Conservation (phyloP, 169 alveolate species). For the Miamiensis avidus region DNA sequence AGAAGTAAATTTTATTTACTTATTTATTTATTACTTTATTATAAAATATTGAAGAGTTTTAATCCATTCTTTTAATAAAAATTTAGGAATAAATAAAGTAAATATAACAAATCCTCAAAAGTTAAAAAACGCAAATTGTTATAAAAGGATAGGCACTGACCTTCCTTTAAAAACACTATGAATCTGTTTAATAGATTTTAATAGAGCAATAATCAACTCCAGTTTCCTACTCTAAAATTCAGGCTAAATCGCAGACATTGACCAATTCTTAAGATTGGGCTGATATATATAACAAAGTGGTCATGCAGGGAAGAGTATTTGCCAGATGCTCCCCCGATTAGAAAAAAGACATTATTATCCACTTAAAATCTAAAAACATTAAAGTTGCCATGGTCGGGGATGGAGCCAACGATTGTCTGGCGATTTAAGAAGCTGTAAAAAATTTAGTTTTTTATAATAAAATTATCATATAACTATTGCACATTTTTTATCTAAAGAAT, state of each 20-base stretch:
- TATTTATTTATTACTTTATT: too few relatives aligned
- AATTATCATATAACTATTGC: too few relatives aligned
- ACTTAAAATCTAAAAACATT: background rate
- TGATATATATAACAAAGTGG: background rate
- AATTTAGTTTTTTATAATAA: too few relatives aligned
- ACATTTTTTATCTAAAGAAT: too few relatives aligned
- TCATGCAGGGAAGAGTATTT: background rate
- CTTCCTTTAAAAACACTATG: too few relatives aligned
- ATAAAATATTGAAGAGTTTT: too few relatives aligned
- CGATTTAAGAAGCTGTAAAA: conserved; percentile 30
- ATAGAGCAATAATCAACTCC: background rate
- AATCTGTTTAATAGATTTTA: background rate
- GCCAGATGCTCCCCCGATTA: conserved; percentile 34
- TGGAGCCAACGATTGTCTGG: conserved; percentile 48
- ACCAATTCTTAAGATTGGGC: background rate
- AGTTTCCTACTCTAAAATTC: background rate
- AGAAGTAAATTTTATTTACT: too few relatives aligned
- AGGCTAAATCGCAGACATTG: background rate
- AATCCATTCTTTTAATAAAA: too few relatives aligned
- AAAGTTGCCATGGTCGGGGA: conserved; percentile 45
- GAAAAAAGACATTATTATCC: conserved; percentile 24
- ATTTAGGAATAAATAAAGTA: too few relatives aligned
- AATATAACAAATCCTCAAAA: background rate
- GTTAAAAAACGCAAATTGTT: too few relatives aligned
- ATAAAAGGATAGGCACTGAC: background rate